Evolutionary conservation across 2,329 filamentous ascomycete genomes (phyloP).

Genomic region (Colletotrichum paranaense): DNA sequence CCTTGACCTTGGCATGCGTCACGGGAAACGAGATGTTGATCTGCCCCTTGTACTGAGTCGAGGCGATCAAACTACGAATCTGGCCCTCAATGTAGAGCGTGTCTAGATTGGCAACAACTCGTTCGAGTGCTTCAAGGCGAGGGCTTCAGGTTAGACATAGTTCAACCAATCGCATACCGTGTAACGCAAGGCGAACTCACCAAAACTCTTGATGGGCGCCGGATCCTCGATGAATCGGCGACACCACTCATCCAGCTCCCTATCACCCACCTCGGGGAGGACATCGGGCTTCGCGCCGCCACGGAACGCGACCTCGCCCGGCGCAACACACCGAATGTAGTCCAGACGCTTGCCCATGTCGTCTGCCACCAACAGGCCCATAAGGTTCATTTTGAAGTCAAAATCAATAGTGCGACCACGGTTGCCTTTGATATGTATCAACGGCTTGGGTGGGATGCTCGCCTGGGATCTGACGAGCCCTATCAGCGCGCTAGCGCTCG

Average conservation of each 20-base stretch:
- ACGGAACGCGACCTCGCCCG: slow-evolving; percentile 62
- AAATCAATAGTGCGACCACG: slow-evolving; percentile 61
- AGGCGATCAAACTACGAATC: slow-evolving; percentile 61
- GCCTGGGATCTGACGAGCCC: slow-evolving; percentile 60
- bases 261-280: slow-evolving; percentile 55
- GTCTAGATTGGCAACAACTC: slow-evolving; percentile 66
- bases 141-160: not conserved
- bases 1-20: slow-evolving; percentile 59
- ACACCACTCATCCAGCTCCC: slow-evolving; percentile 61
- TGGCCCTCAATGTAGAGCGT: slow-evolving; percentile 66
- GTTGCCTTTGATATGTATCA: slow-evolving; percentile 61
- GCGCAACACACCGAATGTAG: slow-evolving; percentile 63
- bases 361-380: slow-evolving; percentile 63
- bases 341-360: slow-evolving; percentile 58
- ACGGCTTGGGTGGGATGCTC: slow-evolving; percentile 65
- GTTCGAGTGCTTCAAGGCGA: slow-evolving; percentile 50
- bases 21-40: slow-evolving; percentile 62
- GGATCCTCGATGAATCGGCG: slow-evolving; percentile 58
- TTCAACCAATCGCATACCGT: not conserved
- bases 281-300: slow-evolving; percentile 56
- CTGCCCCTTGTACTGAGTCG: slow-evolving; percentile 61
- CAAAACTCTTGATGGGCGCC: slow-evolving; percentile 59
- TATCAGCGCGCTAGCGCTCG: slow-evolving; percentile 56
- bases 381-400: slow-evolving; percentile 64
- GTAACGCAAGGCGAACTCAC: not conserved